Conservation (phyloP, 768 basidiomycete species). For the Xanthoconium stramineum region DNA sequence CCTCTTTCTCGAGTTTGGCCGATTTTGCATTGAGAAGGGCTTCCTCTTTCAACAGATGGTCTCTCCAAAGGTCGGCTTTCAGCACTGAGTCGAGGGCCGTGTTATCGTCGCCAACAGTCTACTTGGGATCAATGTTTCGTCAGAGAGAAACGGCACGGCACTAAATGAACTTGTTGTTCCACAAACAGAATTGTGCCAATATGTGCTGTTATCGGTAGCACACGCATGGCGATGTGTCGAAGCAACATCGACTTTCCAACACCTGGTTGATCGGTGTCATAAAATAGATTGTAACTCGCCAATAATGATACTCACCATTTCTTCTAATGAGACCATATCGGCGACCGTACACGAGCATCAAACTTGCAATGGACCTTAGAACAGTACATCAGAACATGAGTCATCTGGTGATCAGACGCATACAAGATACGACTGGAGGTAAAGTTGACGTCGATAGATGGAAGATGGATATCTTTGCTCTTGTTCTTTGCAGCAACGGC, state of each 20-base stretch:
- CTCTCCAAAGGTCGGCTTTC: constrained; percentile 99
- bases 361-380: constrained; percentile 72
- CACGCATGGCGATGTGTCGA: too few relatives aligned
- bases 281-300: neutral
- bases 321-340: constrained; percentile 91
- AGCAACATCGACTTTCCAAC: too few relatives aligned
- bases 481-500: constrained; percentile 80
- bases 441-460: constrained; percentile 94
- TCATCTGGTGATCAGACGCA: constrained; percentile 10
- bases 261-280: neutral
- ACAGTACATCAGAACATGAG: neutral
- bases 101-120: constrained; percentile 95
- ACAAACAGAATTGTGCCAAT: too few relatives aligned
- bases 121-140: neutral
- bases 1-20: constrained; percentile 64
- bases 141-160: neutral
- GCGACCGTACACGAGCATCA: constrained; percentile 85
- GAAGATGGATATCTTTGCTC: constrained; percentile 95
- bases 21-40: constrained; percentile 68
- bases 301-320: constrained; percentile 47
- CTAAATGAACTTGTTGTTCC: constrained; percentile 80
- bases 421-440: constrained; percentile 92
- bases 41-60: constrained; percentile 88
- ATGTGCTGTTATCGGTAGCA: too few relatives aligned
- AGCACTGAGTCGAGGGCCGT: constrained; percentile 89